A percentile compares a stretch with the other conserved stretches of the same genome.
Conservation (phyloP, 345 rosid species). For the Psidium guajava region DNA sequence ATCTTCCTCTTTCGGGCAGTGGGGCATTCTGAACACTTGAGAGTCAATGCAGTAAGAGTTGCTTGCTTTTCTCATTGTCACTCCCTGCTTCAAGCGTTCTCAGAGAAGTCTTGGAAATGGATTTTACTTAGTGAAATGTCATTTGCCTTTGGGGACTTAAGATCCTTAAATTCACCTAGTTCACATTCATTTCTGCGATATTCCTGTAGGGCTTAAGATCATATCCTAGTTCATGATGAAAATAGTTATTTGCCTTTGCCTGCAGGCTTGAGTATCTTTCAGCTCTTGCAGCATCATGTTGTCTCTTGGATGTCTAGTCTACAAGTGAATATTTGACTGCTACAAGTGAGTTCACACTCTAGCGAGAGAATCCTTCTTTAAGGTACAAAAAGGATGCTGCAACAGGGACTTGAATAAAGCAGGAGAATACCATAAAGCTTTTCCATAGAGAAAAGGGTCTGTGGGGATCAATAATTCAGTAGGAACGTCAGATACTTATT, state of each 20-base stretch:
- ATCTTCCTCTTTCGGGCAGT: neutral
- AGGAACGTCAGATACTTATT: neutral
- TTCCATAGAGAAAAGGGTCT: neutral
- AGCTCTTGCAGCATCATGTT: neutral
- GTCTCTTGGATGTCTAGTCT: neutral
- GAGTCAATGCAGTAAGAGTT: neutral
- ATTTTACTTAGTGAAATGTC: neutral
- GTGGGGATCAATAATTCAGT: neutral
- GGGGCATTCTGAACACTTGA: neutral
- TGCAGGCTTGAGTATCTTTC: neutral
- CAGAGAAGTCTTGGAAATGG: neutral
- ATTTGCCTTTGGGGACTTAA: neutral
- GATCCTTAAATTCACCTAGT: neutral
- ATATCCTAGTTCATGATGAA: neutral
- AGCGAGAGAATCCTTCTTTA: neutral
- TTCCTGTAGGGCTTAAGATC: neutral
- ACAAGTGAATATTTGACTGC: neutral
- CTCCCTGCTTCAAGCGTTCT: neutral
- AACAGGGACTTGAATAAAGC: neutral
- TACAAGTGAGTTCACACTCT: neutral
- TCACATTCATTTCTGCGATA: neutral
- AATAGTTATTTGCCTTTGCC: neutral
- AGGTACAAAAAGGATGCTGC: neutral
- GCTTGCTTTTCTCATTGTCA: neutral
- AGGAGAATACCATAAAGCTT: neutral